Base-by-base conservation (phyloP, 208 protist genomes). In the Acanthamoeba royreba region DNA sequence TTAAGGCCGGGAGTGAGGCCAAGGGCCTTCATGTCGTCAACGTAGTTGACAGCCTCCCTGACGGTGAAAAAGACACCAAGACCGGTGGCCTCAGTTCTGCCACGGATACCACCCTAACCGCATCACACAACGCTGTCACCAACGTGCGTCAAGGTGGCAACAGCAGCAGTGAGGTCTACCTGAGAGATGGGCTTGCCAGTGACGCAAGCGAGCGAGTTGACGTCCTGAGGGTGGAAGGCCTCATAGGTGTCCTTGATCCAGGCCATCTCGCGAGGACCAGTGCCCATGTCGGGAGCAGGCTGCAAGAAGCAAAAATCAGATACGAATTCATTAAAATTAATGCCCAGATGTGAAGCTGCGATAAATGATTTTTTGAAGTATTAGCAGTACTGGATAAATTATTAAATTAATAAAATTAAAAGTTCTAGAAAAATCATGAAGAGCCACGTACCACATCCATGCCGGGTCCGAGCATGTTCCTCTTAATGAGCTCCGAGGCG, bases 201-300 rank as follows among this genome's bases (percentile, higher is more conserved):
- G 7, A 98, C 97, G 93, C 94, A 96, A 33, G 94, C 98, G 31
- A 95, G 58, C 38, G 94, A 92, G 94, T 98, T 96, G 52, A 97
- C 93, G 38, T 98, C 96, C 79, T 93, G 63, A 7, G 47, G 61
- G 61, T 94, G 88, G 86, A 96, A 95, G 17, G 95, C 92, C 72
- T 96, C 55, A 74, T 97, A 98, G 13, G 96, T 97, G 63, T 97
- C 95, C 92, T 95, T 96, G 92, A 98, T 98, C 97, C 98, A 98
- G 11, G 96, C 92, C 97, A 98, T 98, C 91, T 98, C 97, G 42
- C 97, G 94, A 13, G 95, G 94, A 72, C 97, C 97, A 4, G 98
- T 98, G 45, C 97, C 97, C 90, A 97, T 95, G 92, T 98, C 97
- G 40, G 97, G 97, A 4, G 97, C 97, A 55, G 96, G 97, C 81